Percentiles rank a stretch among this genome's conserved stretches.
These are phyloP conservation scores for Oemleria cerasiformis DNA, from an alignment of 306 rosid genomes.

Conservation along the genomic window DNA sequence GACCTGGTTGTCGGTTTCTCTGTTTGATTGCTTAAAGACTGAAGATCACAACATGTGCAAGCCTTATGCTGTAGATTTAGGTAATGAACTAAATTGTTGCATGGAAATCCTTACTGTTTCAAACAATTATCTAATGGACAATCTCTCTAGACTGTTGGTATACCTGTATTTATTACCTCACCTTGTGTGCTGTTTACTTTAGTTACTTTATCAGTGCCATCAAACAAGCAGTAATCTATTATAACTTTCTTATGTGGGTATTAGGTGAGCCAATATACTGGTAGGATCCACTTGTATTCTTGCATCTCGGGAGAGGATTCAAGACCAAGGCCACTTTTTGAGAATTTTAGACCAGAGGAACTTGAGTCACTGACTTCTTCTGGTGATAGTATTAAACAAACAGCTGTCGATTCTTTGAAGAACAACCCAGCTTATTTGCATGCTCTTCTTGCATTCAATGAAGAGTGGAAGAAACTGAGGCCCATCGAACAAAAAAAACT, in stretches of 20 bases:
- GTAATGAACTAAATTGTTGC: background rate
- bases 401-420: conserved; percentile 31
- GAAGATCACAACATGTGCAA: background rate
- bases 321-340: conserved; percentile 77
- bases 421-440: conserved; percentile 44
- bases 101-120: background rate
- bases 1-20: background rate
- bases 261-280: conserved; percentile 90
- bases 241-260: conserved; percentile 8
- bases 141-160: background rate
- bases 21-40: background rate
- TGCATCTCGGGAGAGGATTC: conserved; percentile 69
- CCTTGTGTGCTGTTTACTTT: conserved; percentile 1
- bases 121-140: background rate
- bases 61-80: background rate
- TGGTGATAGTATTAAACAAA: conserved; percentile 33
- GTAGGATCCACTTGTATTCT: conserved; percentile 87
- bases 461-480: conserved; percentile 81
- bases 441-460: conserved; percentile 53
- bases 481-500: conserved; percentile 73
- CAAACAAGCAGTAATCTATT: background rate
- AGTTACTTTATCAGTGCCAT: background rate
- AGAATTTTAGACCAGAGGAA: conserved; percentile 84
- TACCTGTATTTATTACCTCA: background rate
- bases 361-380: conserved; percentile 48